Base-by-base conservation (phyloP, 164 flowering plant species). In the Brasenia schreberi region DNA sequence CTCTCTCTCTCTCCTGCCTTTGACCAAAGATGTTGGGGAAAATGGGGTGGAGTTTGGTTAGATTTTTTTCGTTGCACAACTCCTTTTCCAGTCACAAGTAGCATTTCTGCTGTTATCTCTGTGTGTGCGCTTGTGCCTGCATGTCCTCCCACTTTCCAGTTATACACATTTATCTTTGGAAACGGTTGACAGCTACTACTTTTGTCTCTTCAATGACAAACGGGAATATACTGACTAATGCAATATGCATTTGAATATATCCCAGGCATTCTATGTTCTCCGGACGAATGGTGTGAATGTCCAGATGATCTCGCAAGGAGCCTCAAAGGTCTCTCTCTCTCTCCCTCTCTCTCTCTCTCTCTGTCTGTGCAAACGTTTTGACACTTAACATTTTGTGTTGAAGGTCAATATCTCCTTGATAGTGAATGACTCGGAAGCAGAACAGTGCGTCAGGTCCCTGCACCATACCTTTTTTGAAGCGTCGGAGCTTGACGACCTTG, bases 291-390 rank as follows among this genome's bases (percentile, higher is more conserved):
- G 87, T 61, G 88, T 87, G 63, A 94, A 89, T 76, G 98, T 94
- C 58, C 98, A 94, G 74, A 94, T 94, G 98, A 94, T 94, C 74
- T 94, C 98, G 18, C 98, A 94, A 79, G 98, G 97, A 56, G 98
- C 98, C 70, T 94, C 98, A 0, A 94, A 94, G 94, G 96, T 92
- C 60, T 66, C 53, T 71, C 65, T 42, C 62, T 59, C 59, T 43
- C 58, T 42, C 43, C 18, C 39, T 59, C 67, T 61, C 42, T 17
- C 43, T 5, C 61, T 64, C n/a, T 3, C 60, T 58, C 42, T 7
- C 53, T 23, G 27, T 23, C 1, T 23, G 27, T 23, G 27, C 2
- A 4, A 33, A 49, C 9, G 14, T 49, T 49, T 12, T 14, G 16
- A 49, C 56, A 49, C 56, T 14, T 0, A 9, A 9, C 4, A 9